phyloP scores from a whole-genome alignment of 805 yeast species.

The Candida peoriensis region DNA sequence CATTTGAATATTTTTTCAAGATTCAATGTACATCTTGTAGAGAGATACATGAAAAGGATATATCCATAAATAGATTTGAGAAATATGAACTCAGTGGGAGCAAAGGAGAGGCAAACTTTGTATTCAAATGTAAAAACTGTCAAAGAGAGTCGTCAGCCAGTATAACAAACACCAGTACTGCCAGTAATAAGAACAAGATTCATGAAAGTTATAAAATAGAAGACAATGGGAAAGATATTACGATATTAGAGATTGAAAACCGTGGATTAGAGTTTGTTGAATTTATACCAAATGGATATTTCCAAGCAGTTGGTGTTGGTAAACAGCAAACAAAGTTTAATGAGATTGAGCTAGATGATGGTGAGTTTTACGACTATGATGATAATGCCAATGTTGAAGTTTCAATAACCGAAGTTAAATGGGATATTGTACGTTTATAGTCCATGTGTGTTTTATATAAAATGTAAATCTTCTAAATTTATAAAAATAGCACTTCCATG shows the following conservation, averaged over 20 bases:
- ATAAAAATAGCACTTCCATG: no score
- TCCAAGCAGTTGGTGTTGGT: slow-evolving; percentile 50
- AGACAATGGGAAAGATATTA: slow-evolving; percentile 36
- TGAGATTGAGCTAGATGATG: slow-evolving; percentile 69
- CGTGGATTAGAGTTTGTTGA: slow-evolving; percentile 76
- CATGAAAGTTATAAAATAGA: slow-evolving; percentile 29
- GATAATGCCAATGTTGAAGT: slow-evolving; percentile 80
- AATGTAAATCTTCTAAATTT: no score
- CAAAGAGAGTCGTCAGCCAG: slow-evolving; percentile 23
- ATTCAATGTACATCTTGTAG: slow-evolving; percentile 77
- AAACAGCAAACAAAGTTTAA: slow-evolving; percentile 45
- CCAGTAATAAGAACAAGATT: slow-evolving; percentile 6
- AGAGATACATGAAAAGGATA: slow-evolving; percentile 66
- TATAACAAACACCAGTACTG: slow-evolving; percentile 20
- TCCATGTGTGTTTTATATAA: no score
- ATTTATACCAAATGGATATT: slow-evolving; percentile 64
- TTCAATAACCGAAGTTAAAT: slow-evolving; percentile 65
- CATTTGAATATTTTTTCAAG: slow-evolving; percentile 72
- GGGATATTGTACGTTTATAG: slow-evolving; percentile 45
- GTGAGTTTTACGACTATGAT: slow-evolving; percentile 95
- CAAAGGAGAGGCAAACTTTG: slow-evolving; percentile 80
- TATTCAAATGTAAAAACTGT: slow-evolving; percentile 71
- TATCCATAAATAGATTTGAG: slow-evolving; percentile 64
- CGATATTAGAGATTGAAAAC: slow-evolving; percentile 67
- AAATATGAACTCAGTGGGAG: slow-evolving; percentile 61